Percentiles rank a stretch among this genome's conserved stretches.
These are phyloP conservation scores for Colletotrichum phormii DNA, from an alignment of 2,329 filamentous ascomycete genomes.

Conservation along the genomic window DNA sequence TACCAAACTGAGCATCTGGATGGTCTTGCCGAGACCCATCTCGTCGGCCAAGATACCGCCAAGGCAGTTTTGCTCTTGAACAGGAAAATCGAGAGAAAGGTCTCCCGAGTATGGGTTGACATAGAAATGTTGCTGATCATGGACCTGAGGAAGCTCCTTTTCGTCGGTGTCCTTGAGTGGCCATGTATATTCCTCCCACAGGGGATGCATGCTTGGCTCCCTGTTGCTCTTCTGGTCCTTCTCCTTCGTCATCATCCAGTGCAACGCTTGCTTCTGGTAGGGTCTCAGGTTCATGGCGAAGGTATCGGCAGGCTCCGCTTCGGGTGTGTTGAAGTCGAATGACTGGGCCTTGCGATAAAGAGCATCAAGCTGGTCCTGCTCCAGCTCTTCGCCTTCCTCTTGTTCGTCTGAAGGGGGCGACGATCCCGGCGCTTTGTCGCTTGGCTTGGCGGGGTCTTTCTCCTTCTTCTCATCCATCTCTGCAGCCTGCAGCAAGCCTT, in stretches of 20 bases:
- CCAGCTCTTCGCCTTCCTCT: slow-evolving; percentile 90
- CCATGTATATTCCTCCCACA: slow-evolving; percentile 98
- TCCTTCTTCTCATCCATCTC: slow-evolving; percentile 85
- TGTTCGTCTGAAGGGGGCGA: slow-evolving; percentile 73
- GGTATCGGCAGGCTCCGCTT: slow-evolving; percentile 82
- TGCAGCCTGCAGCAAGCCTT: slow-evolving; percentile 86
- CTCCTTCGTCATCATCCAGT: slow-evolving; percentile 98
- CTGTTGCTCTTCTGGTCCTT: slow-evolving; percentile 78
- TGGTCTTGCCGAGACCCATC: slow-evolving; percentile 98
- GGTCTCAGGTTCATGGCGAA: slow-evolving; percentile 88
- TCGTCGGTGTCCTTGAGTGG: slow-evolving; percentile 89
- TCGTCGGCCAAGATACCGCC: slow-evolving; percentile 95
- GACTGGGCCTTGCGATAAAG: slow-evolving; percentile 96
- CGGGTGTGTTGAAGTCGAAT: slow-evolving; percentile 93
- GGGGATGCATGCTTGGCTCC: slow-evolving; percentile 89
- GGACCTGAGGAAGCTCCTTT: slow-evolving; percentile 74
- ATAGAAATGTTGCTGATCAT: slow-evolving; percentile 82
- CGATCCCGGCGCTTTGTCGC: slow-evolving; percentile 52
- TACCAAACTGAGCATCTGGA: slow-evolving; percentile 95
- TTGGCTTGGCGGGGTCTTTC: slow-evolving; percentile 59
- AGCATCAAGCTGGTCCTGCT: slow-evolving; percentile 94
- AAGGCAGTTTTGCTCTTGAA: slow-evolving; percentile 93
- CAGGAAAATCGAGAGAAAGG: slow-evolving; percentile 89
- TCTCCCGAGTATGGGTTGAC: slow-evolving; percentile 98
- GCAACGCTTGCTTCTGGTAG: slow-evolving; percentile 93